Evolutionary conservation across 2,329 filamentous ascomycete species (phyloP), one percentile per base, ranked within the genome.

Genomic region (Ceratocystis eucalypticola): DNA sequence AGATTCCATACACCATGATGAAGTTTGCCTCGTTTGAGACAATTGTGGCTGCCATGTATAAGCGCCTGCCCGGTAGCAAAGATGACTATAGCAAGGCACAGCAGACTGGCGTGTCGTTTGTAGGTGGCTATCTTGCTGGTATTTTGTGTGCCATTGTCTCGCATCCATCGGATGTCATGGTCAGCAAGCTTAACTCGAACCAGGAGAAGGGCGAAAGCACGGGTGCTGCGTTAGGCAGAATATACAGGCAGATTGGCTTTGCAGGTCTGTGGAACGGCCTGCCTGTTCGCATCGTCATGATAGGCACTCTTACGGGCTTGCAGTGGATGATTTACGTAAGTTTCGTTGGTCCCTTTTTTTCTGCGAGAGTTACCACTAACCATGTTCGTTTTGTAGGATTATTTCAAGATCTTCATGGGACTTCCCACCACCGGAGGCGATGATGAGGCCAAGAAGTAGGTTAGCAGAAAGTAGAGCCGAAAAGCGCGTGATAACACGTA

Each of bases 1-100:
- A 96, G 78, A 96, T 96, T 72, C 91, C 92, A 12, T 91, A 91
- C 76, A 92, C 87, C 5, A 90, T 91, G 88, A 91, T 90, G 84
- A 94, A 96, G 80, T 96, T 96, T 74, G 90, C 90, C 44, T 92
- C 89, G 1, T 96, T 96, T 71, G 91, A 96, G 78, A 91, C 87
- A 22, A 91, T 92, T 68, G 91, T 96, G 67, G 88, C 89, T 74
- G 84, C 85, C 80, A 96, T 96, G 72, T 96, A 96, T 75, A 79
- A 80, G 61, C 80, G 84, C 45, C 81, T 96, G 5, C 90, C 90
- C 0, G 88, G 89, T 22, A 76, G 80, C 61, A 96, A 96, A 80
- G 81, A 79, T 69, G 88, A 92, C 73, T 96, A 95, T 76, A 80
- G 85, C 75, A 92, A 91, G 76, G 83, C 82, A 48, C 84, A 88